Evolutionary conservation across 1,284 basidiomycete genomes (phyloP).

Genomic region (Naganishia liquefaciens): DNA sequence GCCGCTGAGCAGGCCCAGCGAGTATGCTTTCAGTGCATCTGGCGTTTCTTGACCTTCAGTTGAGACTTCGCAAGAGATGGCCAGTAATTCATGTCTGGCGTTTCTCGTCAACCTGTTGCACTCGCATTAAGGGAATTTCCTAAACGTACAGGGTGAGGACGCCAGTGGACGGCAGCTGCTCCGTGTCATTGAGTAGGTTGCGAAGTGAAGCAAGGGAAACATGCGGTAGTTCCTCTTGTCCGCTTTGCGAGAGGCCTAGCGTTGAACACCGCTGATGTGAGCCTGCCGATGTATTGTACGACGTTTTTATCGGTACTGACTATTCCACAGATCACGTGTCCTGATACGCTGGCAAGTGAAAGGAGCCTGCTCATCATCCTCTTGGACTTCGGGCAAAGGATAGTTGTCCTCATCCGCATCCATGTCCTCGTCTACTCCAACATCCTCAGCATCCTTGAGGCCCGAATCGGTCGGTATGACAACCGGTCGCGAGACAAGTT

Average conservation of each 20-base stretch:
- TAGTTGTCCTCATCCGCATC: not conserved
- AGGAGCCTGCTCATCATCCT: not conserved
- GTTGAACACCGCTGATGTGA: not conserved
- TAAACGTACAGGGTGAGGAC: slow-evolving; percentile 11
- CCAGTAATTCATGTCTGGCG: slow-evolving; percentile 12
- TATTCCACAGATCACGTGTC: slow-evolving; percentile 11
- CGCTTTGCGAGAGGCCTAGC: not conserved
- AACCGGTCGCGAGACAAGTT: not conserved
- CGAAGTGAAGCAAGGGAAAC: slow-evolving; percentile 11
- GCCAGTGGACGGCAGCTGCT: not conserved
- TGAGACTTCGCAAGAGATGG: slow-evolving; percentile 2
- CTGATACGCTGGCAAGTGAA: not conserved
- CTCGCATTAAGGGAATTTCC: not conserved
- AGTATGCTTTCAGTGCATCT: slow-evolving; percentile 9
- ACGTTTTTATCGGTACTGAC: not conserved
- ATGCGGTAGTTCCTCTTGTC: not conserved
- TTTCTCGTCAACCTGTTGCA: too few relatives aligned
- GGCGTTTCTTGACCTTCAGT: not conserved
- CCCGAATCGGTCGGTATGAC: not conserved
- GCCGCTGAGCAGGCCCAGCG: not conserved
- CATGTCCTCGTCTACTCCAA: not conserved
- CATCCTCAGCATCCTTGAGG: not conserved
- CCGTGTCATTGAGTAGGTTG: slow-evolving; percentile 6
- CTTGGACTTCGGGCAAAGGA: not conserved
- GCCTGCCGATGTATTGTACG: not conserved